phyloP scores from a whole-genome alignment of 495 filamentous ascomycete genomes.

The Tuber aestivum region DNA sequence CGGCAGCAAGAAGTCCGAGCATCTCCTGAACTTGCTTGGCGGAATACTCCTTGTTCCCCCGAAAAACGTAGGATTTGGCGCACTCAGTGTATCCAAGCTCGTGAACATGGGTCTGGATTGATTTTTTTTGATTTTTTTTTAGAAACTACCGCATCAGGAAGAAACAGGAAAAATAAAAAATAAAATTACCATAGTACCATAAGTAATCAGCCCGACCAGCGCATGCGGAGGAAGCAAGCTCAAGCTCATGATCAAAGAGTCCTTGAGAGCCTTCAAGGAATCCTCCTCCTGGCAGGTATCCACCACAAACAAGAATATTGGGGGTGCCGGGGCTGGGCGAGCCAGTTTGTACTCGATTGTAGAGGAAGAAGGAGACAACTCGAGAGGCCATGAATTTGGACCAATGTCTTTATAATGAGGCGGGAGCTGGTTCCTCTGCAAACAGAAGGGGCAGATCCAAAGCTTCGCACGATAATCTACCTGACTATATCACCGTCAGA shows the following conservation, averaged over 20 bases:
- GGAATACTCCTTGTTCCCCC: conserved; percentile 93
- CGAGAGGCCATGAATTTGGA: conserved; percentile 85
- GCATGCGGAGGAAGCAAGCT: conserved; percentile 89
- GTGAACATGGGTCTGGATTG: conserved; percentile 76
- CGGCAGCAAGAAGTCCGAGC: conserved; percentile 70
- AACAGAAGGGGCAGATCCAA: conserved; percentile 98
- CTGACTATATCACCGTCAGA: conserved; percentile 54
- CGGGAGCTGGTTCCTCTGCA: conserved; percentile 88
- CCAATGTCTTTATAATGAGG: conserved; percentile 99
- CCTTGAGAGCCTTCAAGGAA: conserved; percentile 89
- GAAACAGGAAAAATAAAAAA: not conserved
- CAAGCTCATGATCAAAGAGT: conserved; percentile 94
- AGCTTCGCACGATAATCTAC: conserved; percentile 90
- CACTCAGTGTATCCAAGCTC: conserved; percentile 98
- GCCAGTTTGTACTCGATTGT: conserved; percentile 97
- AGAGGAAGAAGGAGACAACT: conserved; percentile 87
- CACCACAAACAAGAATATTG: conserved; percentile 96
- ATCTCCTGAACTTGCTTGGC: conserved; percentile 98
- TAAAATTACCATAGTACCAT: conserved; percentile 77
- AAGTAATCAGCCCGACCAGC: conserved; percentile 91
- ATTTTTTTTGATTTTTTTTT: no score
- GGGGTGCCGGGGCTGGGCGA: conserved; percentile 84
- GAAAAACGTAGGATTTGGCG: conserved; percentile 98
- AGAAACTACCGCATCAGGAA: not conserved
- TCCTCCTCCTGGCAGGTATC: conserved; percentile 99